Conservation (phyloP, 1,139 yeast genomes). For the Saccharomyces hybrid region DNA sequence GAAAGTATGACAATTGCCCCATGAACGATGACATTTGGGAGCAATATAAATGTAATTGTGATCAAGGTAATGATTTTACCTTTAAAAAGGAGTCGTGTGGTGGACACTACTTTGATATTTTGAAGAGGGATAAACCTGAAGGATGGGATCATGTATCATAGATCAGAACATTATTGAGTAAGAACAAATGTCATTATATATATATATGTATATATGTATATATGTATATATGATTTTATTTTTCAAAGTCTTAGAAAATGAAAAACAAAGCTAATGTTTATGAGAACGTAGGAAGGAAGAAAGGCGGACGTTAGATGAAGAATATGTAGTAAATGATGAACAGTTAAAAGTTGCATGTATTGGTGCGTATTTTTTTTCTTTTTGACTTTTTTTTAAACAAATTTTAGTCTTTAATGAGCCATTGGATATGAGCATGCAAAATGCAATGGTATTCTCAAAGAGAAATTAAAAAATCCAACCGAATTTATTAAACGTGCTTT, state of each 20-base stretch:
- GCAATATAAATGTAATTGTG: constrained; percentile 53
- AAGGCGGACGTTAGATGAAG: too few species aligned
- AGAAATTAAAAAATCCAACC: background rate
- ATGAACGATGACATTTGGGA: constrained; percentile 42
- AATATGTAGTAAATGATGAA: background rate
- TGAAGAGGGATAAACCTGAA: constrained; percentile 42
- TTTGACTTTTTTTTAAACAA: background rate
- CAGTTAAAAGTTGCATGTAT: background rate
- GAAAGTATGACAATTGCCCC: constrained; percentile 60
- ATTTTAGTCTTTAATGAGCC: background rate
- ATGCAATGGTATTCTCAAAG: background rate
- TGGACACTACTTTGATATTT: constrained; percentile 37
- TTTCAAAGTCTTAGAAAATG: background rate
- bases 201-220: constrained; percentile 1
- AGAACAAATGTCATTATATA: background rate
- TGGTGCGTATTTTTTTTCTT: background rate
- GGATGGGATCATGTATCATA: constrained; percentile 39
- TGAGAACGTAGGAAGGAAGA: background rate
- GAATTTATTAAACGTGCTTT: background rate
- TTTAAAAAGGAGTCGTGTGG: constrained; percentile 56
- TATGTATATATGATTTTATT: background rate
- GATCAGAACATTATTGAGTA: background rate
- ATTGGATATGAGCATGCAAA: background rate
- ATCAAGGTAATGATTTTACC: constrained; percentile 58
- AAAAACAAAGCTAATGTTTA: background rate